A percentile compares a stretch with the other conserved stretches of the same genome.
phyloP scores from a whole-genome alignment of 164 flowering plant species.

The Paratinospora sagittata region DNA sequence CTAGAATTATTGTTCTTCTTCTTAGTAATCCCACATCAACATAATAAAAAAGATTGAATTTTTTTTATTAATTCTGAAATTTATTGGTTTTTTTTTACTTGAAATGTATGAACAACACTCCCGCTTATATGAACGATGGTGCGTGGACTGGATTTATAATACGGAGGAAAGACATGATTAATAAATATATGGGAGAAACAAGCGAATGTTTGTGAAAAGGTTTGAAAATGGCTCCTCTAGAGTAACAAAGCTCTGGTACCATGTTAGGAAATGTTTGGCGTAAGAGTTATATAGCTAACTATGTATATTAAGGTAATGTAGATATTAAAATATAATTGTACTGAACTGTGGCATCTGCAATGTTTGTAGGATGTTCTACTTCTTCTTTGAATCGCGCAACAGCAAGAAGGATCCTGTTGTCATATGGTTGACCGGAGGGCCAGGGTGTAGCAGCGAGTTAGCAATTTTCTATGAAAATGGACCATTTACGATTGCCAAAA shows the following conservation, averaged over 20 bases:
- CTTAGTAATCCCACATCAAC: too few relatives aligned
- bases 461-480: constrained; percentile 80
- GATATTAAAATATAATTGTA: background rate
- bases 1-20: background rate
- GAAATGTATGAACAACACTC: too few relatives aligned
- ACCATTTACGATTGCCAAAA: constrained; percentile 54
- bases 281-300: background rate
- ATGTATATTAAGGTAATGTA: too few relatives aligned
- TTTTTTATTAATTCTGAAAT: background rate
- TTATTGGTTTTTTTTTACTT: background rate
- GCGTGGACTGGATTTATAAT: background rate
- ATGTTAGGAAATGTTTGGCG: too few relatives aligned
- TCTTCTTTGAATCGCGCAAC: constrained; percentile 75
- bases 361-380: constrained; percentile 80
- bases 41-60: background rate
- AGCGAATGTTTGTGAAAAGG: background rate
- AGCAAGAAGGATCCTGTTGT: constrained; percentile 67
- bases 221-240: too few relatives aligned
- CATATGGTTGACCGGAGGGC: constrained; percentile 80
- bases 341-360: background rate
- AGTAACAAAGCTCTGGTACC: too few relatives aligned
- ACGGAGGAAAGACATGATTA: too few relatives aligned
- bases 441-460: constrained; percentile 73
- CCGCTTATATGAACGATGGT: too few relatives aligned
- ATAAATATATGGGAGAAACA: background rate